Percentiles rank a stretch among this genome's conserved stretches.
These are phyloP conservation scores for Rhizopogon sp. DNA, from an alignment of 768 basidiomycete genomes.

Conservation along the genomic window DNA sequence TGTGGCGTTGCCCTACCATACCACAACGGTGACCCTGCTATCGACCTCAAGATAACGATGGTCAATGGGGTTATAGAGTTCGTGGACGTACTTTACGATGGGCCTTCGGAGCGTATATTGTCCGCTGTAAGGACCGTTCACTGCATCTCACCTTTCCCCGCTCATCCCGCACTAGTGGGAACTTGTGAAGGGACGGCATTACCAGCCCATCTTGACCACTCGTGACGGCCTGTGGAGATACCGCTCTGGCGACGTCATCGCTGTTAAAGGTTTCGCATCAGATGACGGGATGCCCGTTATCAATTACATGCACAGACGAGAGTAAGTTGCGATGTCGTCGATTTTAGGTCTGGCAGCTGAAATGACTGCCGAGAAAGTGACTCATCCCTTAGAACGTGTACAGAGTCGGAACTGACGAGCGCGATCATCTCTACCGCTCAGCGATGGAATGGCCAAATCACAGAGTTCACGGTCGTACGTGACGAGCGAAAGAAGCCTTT, in stretches of 20 bases:
- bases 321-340: not conserved
- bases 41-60: not conserved
- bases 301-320: conserved; percentile 2
- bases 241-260: conserved; percentile 3
- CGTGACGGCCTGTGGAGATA: conserved; percentile 10
- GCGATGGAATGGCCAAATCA: conserved; percentile 13
- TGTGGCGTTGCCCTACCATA: not conserved
- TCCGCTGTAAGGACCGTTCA: not conserved
- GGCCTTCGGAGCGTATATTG: not conserved
- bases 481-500: conserved; percentile 13
- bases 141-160: not conserved
- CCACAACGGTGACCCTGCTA: not conserved
- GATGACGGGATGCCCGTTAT: not conserved
- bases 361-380: not conserved
- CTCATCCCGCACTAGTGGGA: conserved; percentile 1
- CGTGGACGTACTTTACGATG: not conserved
- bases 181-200: not conserved
- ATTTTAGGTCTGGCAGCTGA: not conserved
- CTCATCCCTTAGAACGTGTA: not conserved
- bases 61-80: conserved; percentile 4
- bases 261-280: conserved; percentile 6
- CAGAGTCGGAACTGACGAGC: conserved; percentile 14
- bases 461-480: conserved; percentile 15
- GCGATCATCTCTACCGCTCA: conserved; percentile 9
- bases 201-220: conserved; percentile 6